A percentile compares a stretch with the other conserved stretches of the same genome.
Conservation (phyloP, 306 rosid genomes). For the Casuarina glauca region DNA sequence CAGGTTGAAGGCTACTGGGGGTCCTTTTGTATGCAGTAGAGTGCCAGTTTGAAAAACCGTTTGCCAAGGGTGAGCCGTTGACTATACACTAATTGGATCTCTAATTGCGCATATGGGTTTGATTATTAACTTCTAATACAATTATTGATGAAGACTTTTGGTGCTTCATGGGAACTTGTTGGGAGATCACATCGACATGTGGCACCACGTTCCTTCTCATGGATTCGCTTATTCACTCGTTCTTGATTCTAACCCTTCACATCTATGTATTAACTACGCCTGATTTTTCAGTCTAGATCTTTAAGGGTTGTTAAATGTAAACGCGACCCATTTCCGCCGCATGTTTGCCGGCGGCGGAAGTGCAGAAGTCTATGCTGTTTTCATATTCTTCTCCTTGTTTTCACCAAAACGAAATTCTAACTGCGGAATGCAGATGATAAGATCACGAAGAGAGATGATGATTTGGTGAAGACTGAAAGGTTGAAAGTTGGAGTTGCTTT, state of each 20-base stretch:
- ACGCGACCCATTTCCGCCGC: background rate
- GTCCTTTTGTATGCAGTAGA: conserved; percentile 41
- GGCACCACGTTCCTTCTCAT: conserved; percentile 18
- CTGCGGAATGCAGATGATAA: no score
- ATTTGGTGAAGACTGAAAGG: background rate
- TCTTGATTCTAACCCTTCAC: conserved; percentile 28
- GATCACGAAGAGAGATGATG: no score
- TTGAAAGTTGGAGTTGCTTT: background rate
- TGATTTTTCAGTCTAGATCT: conserved; percentile 2
- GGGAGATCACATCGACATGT: conserved; percentile 20
- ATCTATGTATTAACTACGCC: background rate
- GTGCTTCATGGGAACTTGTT: conserved; percentile 21
- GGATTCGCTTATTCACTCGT: conserved; percentile 9
- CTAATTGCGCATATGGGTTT: conserved; percentile 18
- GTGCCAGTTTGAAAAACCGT: conserved; percentile 35
- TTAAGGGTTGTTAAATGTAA: conserved; percentile 16
- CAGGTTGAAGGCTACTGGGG: conserved; percentile 27
- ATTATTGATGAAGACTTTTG: conserved; percentile 35
- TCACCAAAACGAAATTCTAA: no score
- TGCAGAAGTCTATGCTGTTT: no score
- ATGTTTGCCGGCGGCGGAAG: background rate
- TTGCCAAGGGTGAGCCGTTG: conserved; percentile 37
- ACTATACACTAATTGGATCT: conserved; percentile 33
- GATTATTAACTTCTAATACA: conserved; percentile 28
- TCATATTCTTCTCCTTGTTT: no score